Conservation (phyloP, 768 basidiomycete genomes). For the Fomitopsis pulvina region DNA sequence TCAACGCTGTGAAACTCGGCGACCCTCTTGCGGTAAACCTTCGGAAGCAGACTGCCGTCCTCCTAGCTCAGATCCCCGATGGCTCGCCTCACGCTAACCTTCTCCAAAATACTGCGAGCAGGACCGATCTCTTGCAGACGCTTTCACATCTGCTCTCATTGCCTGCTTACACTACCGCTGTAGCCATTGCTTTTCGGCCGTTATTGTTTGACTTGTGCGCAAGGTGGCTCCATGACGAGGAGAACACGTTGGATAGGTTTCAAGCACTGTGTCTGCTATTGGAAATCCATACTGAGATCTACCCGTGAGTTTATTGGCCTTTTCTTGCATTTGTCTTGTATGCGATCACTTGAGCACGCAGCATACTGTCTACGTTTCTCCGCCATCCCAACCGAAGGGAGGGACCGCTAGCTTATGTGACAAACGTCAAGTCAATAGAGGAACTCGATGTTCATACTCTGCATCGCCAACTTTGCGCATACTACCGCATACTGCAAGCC, state of each 20-base stretch:
- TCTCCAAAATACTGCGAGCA: slow-evolving; percentile 34
- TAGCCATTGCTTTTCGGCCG: slow-evolving; percentile 69
- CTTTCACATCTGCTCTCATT: slow-evolving; percentile 56
- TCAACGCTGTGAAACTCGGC: slow-evolving; percentile 1
- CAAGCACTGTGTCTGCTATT: slow-evolving; percentile 57
- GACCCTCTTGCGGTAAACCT: slow-evolving; percentile 60
- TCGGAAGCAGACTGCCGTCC: slow-evolving; percentile 39
- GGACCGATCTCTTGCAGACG: slow-evolving; percentile 37
- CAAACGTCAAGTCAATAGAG: slow-evolving; percentile 22
- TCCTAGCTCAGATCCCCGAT: slow-evolving; percentile 39
- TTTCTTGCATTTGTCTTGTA: slow-evolving; percentile 5
- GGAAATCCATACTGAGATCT: slow-evolving; percentile 66
- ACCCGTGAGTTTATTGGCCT: slow-evolving; percentile 43
- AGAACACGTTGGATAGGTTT: slow-evolving; percentile 43
- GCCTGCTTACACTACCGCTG: slow-evolving; percentile 53
- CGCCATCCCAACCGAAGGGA: slow-evolving; percentile 33
- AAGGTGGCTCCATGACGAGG: slow-evolving; percentile 62
- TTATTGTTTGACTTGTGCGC: slow-evolving; percentile 75
- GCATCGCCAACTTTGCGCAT: slow-evolving; percentile 67
- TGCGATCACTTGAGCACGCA: slow-evolving; percentile 23
- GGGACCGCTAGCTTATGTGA: slow-evolving; percentile 48
- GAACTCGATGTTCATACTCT: slow-evolving; percentile 39
- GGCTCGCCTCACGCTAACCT: slow-evolving; percentile 32
- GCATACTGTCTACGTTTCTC: slow-evolving; percentile 51
- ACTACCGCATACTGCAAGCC: slow-evolving; percentile 72